Percentiles rank a stretch among this genome's conserved stretches.
Conservation (phyloP, 306 rosid species). For the Dryas alaskensis region DNA sequence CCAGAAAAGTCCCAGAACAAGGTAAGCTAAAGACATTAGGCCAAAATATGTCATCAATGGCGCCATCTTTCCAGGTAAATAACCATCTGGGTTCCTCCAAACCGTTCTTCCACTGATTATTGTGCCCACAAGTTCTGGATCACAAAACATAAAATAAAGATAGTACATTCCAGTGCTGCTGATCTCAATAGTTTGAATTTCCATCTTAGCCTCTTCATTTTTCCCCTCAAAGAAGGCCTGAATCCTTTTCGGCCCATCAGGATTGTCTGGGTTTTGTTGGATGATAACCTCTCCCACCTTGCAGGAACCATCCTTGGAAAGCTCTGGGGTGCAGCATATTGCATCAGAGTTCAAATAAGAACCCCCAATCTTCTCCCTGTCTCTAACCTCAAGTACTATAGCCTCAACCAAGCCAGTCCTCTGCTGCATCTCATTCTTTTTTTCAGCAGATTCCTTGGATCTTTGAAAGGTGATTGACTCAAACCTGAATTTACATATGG, state of each 20-base stretch:
- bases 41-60: conserved; percentile 71
- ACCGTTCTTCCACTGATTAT: conserved; percentile 60
- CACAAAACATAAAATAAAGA: conserved; percentile 73
- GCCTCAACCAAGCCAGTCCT: conserved; percentile 73
- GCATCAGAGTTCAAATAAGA: conserved; percentile 59
- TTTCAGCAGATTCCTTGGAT: conserved; percentile 51
- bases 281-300: conserved; percentile 73
- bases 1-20: conserved; percentile 65
- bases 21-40: conserved; percentile 64
- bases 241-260: conserved; percentile 53
- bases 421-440: conserved; percentile 64
- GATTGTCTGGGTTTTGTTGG: conserved; percentile 44
- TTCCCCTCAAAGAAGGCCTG: conserved; percentile 64
- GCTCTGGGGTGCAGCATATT: conserved; percentile 70
- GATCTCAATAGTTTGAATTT: conserved; percentile 47
- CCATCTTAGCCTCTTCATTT: conserved; percentile 57
- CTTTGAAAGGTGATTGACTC: conserved; percentile 61
- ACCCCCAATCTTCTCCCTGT: conserved; percentile 63
- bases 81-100: conserved; percentile 80
- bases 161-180: conserved; percentile 71
- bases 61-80: conserved; percentile 69
- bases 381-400: conserved; percentile 52
- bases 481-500: conserved; percentile 45
- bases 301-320: conserved; percentile 61
- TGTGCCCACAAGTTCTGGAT: conserved; percentile 64